A percentile compares a stretch with the other conserved stretches of the same genome.
Conservation (phyloP, 1,284 basidiomycete species). For the Termitomyces sp. region DNA sequence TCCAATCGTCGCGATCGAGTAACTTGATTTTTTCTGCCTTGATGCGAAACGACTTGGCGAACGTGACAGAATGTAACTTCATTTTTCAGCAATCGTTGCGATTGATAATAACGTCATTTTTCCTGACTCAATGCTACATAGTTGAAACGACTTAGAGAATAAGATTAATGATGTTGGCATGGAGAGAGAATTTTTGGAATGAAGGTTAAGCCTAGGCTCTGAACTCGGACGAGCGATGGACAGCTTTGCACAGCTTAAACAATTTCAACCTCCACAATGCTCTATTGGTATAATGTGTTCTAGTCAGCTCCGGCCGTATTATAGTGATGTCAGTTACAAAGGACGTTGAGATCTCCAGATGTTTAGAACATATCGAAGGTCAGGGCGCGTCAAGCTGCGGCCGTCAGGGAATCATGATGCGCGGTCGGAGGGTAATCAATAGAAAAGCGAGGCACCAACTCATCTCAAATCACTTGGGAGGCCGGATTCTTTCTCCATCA, state of each 20-base stretch:
- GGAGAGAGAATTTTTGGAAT: not conserved
- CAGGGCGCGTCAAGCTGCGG: not conserved
- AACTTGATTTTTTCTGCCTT: not conserved
- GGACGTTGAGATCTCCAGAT: not conserved
- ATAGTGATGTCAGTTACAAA: not conserved
- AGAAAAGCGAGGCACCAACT: not conserved
- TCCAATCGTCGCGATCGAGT: not conserved
- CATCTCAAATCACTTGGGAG: conserved; percentile 3
- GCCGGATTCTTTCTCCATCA: conserved; percentile 28
- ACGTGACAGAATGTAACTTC: too few species aligned
- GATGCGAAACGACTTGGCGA: not conserved
- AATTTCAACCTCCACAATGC: not conserved
- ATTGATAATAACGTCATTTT: too few species aligned
- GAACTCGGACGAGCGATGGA: not conserved
- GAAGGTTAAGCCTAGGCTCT: not conserved
- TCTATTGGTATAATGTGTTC: not conserved
- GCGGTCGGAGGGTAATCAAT: not conserved
- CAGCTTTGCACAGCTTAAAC: conserved; percentile 8
- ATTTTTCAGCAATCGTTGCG: too few species aligned
- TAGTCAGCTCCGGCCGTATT: not conserved
- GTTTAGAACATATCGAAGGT: not conserved
- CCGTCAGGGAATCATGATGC: not conserved
- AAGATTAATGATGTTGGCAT: not conserved
- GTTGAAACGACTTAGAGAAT: not conserved
- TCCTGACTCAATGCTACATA: too few species aligned